Evolutionary conservation across 2,329 filamentous ascomycete species (phyloP), one percentile per base, ranked within the genome.

Genomic region (Fusarium chuoi): DNA sequence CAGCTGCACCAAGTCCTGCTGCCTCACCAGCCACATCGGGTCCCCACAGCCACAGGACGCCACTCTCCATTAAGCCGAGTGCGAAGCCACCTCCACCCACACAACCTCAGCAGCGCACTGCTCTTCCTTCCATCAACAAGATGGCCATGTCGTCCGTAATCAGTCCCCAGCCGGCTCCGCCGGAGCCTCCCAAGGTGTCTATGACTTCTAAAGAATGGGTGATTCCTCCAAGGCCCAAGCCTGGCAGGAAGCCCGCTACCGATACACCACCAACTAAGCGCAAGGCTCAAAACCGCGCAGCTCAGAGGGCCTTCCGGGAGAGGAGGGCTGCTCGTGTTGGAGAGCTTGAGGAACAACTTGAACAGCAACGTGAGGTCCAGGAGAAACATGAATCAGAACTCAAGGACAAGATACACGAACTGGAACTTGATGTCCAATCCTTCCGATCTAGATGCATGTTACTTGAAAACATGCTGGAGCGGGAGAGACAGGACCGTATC

Each of bases 251-350:
- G 87, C 95, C 96, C 7, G 94, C 94, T 52, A 97, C 94, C 41
- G 95, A 98, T 80, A 97, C 95, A 59, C 95, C 95, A 20, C 93
- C 94, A 4, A 97, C 95, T 48, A 97, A 97, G 85, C 91, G 96
- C 75, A 97, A 98, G 86, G 93, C 94, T 3, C 96, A 98, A 84
- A 98, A 98, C 82, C 90, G 96, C 68, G 93, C 94, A 52, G 96
- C 96, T 7, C 96, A 98, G 84, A 88, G 96, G 66, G 94, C 93
- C 3, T 98, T 98, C 83, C 89, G 96, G 39, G 95, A 98, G 83
- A 89, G 96, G 65, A 90, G 96, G 72, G 94, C 94, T 5, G 94
- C 94, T 30, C 93, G 94, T 44, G 94, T 98, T 12, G 92, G 93
- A 44, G 95, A 92, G 79, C 84, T 93, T 38, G 90, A 93, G 81